Conservation (phyloP, 345 rosid species). For the Eucalyptus marginata region DNA sequence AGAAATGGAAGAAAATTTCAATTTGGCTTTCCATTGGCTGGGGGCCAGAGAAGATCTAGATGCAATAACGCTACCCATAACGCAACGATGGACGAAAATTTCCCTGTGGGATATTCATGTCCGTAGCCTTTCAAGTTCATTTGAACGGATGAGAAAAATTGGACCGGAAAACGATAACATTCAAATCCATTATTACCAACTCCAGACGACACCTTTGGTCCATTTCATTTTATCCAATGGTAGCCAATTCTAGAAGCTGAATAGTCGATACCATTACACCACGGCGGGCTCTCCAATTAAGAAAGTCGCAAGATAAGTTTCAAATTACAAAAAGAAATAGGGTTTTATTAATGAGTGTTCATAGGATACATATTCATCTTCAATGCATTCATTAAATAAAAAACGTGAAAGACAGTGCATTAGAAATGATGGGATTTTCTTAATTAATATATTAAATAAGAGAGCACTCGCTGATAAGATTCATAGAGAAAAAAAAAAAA, state of each 20-base stretch:
- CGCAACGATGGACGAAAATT: not conserved
- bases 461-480: too few species aligned
- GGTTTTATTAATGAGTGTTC: too few species aligned
- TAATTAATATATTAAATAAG: too few species aligned
- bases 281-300: accelerated
- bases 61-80: not conserved
- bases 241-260: not conserved
- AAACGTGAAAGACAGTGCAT: too few species aligned
- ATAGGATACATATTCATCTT: too few species aligned
- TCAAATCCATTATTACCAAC: not conserved
- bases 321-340: accelerated
- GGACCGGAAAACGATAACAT: not conserved
- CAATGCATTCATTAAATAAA: too few species aligned
- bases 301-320: accelerated
- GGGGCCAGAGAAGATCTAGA: not conserved
- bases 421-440: too few species aligned
- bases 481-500: too few species aligned
- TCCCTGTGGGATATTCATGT: not conserved
- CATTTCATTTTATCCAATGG: not conserved
- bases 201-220: not conserved
- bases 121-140: not conserved
- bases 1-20: not conserved
- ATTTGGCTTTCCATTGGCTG: not conserved
- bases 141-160: not conserved
- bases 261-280: too few species aligned